These are phyloP conservation scores for Grosmannia serpens DNA, from an alignment of 2,329 filamentous ascomycete genomes.

Conservation along the genomic window DNA sequence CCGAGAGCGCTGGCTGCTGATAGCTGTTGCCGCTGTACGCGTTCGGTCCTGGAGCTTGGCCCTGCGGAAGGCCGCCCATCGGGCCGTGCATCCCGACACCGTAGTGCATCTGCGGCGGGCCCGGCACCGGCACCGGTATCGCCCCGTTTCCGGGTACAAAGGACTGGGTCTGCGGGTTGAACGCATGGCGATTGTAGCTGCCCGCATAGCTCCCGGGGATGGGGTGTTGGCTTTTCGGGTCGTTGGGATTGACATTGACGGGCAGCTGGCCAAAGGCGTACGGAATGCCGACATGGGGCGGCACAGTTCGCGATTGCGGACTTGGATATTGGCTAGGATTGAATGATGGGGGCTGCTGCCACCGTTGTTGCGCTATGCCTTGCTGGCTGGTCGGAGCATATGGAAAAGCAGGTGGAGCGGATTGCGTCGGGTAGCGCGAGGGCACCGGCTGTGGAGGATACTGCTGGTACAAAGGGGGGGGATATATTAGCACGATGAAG, in stretches of 20 bases:
- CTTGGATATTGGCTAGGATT: constrained; percentile 19
- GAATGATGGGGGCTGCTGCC: constrained; percentile 18
- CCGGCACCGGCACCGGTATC: constrained; percentile 23
- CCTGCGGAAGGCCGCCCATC: not conserved
- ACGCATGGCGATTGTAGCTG: constrained; percentile 60
- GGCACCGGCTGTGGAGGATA: constrained; percentile 22
- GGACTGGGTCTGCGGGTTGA: constrained; percentile 89
- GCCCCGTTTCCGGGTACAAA: constrained; percentile 59
- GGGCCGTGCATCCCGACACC: constrained; percentile 14
- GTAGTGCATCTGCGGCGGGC: constrained; percentile 36
- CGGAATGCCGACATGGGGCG: constrained; percentile 28
- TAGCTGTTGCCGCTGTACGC: constrained; percentile 20
- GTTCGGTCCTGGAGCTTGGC: not conserved
- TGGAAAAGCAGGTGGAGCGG: constrained; percentile 7
- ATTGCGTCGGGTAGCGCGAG: constrained; percentile 4
- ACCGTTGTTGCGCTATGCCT: constrained; percentile 22
- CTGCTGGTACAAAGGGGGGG: constrained; percentile 11
- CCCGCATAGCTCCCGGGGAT: constrained; percentile 62
- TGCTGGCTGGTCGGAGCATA: constrained; percentile 23
- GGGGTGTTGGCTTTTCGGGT: constrained; percentile 66
- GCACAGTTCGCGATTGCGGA: constrained; percentile 10
- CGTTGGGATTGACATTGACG: constrained; percentile 55
- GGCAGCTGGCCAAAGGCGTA: constrained; percentile 76
- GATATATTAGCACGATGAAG: not conserved
- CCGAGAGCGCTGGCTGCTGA: constrained; percentile 26